Percentiles rank a stretch among this genome's conserved stretches.
These are phyloP conservation scores for Teunomyces funiuensis DNA, from an alignment of 805 yeast genomes.

Conservation along the genomic window DNA sequence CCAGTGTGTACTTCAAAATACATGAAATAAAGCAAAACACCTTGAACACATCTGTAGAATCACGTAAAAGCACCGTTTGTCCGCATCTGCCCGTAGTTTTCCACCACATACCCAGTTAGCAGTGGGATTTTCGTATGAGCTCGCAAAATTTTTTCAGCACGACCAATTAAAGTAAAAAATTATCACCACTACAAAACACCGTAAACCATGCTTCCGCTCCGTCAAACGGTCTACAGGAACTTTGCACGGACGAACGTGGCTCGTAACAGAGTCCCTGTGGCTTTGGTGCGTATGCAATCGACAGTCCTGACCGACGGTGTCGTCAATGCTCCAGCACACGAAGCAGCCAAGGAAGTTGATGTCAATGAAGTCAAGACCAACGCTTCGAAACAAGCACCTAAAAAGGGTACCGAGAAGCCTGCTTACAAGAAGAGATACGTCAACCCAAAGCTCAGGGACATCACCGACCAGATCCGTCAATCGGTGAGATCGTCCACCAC, in stretches of 20 bases:
- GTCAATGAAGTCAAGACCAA: not conserved
- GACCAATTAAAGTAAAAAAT: constrained; percentile 4
- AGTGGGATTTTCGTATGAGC: not conserved
- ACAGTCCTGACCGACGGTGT: constrained; percentile 1
- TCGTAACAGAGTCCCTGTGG: constrained; percentile 7
- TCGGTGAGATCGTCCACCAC: constrained; percentile 19
- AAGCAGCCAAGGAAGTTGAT: not conserved
- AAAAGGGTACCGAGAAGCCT: not conserved
- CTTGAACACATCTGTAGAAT: not conserved
- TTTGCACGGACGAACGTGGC: constrained; percentile 11
- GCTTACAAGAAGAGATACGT: constrained; percentile 6
- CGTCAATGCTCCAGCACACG: constrained; percentile 4
- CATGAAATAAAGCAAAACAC: not conserved
- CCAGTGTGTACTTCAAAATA: not conserved
- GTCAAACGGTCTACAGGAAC: constrained; percentile 14
- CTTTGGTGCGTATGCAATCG: constrained; percentile 10
- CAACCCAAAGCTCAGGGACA: constrained; percentile 34
- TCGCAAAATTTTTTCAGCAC: constrained; percentile 1
- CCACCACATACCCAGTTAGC: too few relatives aligned
- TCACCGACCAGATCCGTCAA: constrained; percentile 29
- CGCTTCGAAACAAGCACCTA: not conserved
- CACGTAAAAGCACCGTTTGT: too few relatives aligned
- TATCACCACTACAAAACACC: not conserved
- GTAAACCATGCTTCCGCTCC: constrained; percentile 19
- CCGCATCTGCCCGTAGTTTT: too few relatives aligned